Evolutionary conservation across 2,329 filamentous ascomycete species (phyloP).

Genomic region (Bipolaris sorokiniana): DNA sequence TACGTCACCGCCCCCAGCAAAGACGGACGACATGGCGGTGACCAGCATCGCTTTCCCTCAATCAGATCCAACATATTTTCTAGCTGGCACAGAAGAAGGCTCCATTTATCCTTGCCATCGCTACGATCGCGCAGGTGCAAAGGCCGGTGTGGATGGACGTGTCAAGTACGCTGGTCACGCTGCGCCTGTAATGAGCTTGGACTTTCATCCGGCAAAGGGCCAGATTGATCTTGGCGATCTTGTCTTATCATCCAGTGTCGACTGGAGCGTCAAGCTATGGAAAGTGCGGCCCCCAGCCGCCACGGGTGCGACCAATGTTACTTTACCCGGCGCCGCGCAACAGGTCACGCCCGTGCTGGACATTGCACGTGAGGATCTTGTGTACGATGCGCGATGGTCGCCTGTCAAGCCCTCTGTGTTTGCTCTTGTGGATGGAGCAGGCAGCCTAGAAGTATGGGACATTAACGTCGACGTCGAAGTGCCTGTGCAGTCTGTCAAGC

Average conservation of each 20-base stretch:
- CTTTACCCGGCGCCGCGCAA: slow-evolving; percentile 45
- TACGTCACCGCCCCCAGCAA: slow-evolving; percentile 76
- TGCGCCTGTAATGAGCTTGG: slow-evolving; percentile 92
- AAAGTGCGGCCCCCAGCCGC: slow-evolving; percentile 84
- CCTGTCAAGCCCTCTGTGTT: slow-evolving; percentile 94
- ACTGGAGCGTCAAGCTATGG: slow-evolving; percentile 98
- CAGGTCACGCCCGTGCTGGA: slow-evolving; percentile 80
- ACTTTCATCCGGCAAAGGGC: slow-evolving; percentile 91
- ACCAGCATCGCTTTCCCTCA: slow-evolving; percentile 94
- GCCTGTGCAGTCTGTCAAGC: slow-evolving; percentile 79
- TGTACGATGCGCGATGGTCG: slow-evolving; percentile 96
- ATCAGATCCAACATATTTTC: slow-evolving; percentile 95
- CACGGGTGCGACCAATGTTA: slow-evolving; percentile 57
- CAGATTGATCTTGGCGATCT: slow-evolving; percentile 94
- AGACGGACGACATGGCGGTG: slow-evolving; percentile 92
- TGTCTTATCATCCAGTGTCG: slow-evolving; percentile 87
- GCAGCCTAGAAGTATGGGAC: slow-evolving; percentile 93
- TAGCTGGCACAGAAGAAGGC: slow-evolving; percentile 95
- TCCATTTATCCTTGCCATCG: slow-evolving; percentile 95
- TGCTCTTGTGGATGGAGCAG: slow-evolving; percentile 90
- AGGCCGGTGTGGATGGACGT: slow-evolving; percentile 89
- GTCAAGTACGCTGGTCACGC: slow-evolving; percentile 89
- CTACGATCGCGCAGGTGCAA: slow-evolving; percentile 95
- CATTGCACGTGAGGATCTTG: slow-evolving; percentile 91
- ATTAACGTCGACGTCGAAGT: slow-evolving; percentile 91